A percentile compares a stretch with the other conserved stretches of the same genome.
phyloP scores from a whole-genome alignment of 768 basidiomycete species.

The Amyloporia xantha region DNA sequence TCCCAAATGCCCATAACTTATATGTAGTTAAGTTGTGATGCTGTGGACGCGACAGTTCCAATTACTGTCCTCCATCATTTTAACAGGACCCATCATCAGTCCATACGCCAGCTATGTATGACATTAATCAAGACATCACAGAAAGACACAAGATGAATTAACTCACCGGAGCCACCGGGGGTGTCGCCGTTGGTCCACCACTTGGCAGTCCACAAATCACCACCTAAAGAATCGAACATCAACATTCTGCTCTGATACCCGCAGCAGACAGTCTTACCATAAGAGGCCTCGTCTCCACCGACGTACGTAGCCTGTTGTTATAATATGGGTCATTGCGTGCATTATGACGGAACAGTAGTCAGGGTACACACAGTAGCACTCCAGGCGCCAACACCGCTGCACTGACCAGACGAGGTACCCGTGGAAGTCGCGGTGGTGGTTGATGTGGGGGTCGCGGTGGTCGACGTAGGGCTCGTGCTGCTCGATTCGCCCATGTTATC shows the following conservation, averaged over 20 bases:
- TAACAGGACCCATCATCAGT: conserved; percentile 40
- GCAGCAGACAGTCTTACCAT: conserved; percentile 10
- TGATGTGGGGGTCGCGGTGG: conserved; percentile 5
- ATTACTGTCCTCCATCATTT: neutral
- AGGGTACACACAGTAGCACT: conserved; percentile 28
- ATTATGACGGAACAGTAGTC: too few species aligned
- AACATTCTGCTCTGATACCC: neutral
- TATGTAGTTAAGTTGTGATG: neutral
- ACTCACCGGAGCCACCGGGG: conserved; percentile 44
- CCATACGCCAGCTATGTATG: conserved; percentile 45
- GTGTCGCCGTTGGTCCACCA: conserved; percentile 60
- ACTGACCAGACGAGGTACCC: conserved; percentile 22
- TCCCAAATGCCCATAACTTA: neutral
- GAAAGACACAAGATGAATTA: neutral
- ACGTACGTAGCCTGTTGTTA: conserved; percentile 33
- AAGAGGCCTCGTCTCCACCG: conserved; percentile 40
- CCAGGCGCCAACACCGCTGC: conserved; percentile 45
- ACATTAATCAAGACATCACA: conserved; percentile 2
- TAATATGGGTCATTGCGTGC: neutral
- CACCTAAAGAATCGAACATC: conserved; percentile 24
- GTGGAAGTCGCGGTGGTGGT: neutral
- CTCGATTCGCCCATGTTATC: conserved; percentile 45
- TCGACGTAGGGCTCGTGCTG: conserved; percentile 16
- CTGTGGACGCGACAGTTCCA: neutral
- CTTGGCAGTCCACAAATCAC: conserved; percentile 51